Conservation (phyloP, 1,284 basidiomycete species). For the Papiliotrema laurentii region DNA sequence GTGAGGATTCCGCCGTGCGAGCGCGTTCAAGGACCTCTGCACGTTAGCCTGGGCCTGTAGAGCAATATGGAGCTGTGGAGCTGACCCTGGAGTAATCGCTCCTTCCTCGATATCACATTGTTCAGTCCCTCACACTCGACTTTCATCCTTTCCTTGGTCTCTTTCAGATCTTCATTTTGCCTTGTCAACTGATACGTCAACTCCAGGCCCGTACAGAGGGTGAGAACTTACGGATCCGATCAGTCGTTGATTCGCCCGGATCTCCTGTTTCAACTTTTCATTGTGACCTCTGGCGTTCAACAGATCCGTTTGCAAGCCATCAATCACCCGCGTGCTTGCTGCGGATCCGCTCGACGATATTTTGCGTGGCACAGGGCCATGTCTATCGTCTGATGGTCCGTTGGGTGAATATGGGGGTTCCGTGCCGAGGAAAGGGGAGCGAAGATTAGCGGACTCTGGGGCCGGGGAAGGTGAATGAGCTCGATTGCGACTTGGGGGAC, state of each 20-base stretch:
- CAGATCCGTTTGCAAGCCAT: conserved; percentile 40
- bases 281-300: conserved; percentile 27
- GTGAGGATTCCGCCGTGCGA: conserved; percentile 35
- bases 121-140: conserved; percentile 41
- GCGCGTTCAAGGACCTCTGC: conserved; percentile 44
- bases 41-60: neutral
- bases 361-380: conserved; percentile 6
- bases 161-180: conserved; percentile 45
- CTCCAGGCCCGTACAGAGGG: neutral
- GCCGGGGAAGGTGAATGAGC: conserved; percentile 5
- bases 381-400: conserved; percentile 7
- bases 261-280: conserved; percentile 38
- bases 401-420: conserved; percentile 20
- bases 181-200: conserved; percentile 33
- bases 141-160: conserved; percentile 43
- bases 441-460: conserved; percentile 8
- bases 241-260: conserved; percentile 30
- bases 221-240: conserved; percentile 37
- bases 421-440: conserved; percentile 21
- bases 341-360: conserved; percentile 13
- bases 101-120: conserved; percentile 42
- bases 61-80: neutral
- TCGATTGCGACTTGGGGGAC: neutral
- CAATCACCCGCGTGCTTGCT: conserved; percentile 40
- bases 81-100: conserved; percentile 40